Evolutionary conservation across 2,329 filamentous ascomycete genomes (phyloP).

Genomic region (Penicillium sp.): DNA sequence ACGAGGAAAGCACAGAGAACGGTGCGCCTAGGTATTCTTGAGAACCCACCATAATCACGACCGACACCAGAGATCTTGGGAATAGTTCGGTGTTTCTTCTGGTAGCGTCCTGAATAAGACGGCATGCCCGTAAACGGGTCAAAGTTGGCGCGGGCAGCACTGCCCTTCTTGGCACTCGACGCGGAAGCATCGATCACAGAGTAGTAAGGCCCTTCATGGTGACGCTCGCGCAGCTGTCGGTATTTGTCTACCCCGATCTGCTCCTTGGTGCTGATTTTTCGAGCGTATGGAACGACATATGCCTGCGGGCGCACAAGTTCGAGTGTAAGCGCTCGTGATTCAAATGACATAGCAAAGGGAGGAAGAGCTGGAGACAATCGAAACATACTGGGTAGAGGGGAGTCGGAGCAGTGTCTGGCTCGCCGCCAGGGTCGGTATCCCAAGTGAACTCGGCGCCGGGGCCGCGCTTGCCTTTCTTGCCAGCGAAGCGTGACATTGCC

Average conservation of each 20-base stretch:
- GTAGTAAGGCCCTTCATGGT: conserved; percentile 61
- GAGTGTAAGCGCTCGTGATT: background rate
- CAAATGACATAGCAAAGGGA: background rate
- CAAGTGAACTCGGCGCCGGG: conserved; percentile 45
- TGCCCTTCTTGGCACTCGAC: conserved; percentile 44
- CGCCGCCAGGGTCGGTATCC: conserved; percentile 40
- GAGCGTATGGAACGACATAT: conserved; percentile 37
- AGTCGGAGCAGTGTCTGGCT: conserved; percentile 45
- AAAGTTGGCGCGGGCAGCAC: conserved; percentile 48
- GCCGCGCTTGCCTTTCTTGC: conserved; percentile 33
- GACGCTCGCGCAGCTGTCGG: conserved; percentile 52
- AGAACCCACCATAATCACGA: conserved; percentile 53
- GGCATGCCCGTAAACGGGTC: conserved; percentile 63
- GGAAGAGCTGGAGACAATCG: conserved; percentile 2
- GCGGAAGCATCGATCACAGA: conserved; percentile 48
- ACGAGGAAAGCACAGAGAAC: background rate
- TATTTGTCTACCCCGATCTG: conserved; percentile 50
- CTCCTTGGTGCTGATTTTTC: conserved; percentile 43
- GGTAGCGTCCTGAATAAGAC: conserved; percentile 59
- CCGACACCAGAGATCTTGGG: conserved; percentile 51
- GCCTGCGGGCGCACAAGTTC: conserved; percentile 27
- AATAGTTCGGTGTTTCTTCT: conserved; percentile 54
- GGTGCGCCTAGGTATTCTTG: background rate
- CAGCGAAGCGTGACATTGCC: conserved; percentile 40
- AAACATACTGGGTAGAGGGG: conserved; percentile 48